Base-by-base conservation (phyloP, 2,329 filamentous ascomycete species). In the Cladosporium colombiae region DNA sequence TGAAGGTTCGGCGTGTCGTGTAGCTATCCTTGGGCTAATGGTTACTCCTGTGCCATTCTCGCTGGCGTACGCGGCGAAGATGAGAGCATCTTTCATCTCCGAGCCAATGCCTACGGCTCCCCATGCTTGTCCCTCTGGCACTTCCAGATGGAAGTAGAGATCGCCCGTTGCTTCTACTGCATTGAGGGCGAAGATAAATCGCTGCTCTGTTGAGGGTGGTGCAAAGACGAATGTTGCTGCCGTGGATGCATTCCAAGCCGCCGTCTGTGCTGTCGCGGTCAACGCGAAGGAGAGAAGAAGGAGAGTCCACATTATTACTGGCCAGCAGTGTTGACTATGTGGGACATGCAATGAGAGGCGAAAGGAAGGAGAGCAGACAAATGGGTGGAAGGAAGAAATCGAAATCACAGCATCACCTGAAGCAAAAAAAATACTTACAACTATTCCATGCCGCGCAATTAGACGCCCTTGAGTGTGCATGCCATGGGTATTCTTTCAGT, bases 21-120 rank as follows among this genome's bases (percentile, higher is more conserved):
- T 72, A n/a, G 74, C 74, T 40, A 77, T 68, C 25, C 79, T 73
- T 1, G 79, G 76, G 62, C 75, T 78, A 4, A 80, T 60, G 0
- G 78, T 80, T 13, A 80, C 70, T 52, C 78, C 77, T 76, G 56
- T 35, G 13, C 64, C 68, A 49, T 70, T 69, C 1, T 69, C 67
- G 55, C 75, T 74, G 0, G 78, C 74, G 69, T 82, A 82, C 66
- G 81, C 76, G 37, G 82, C 70, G 60, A 82, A 75, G 72, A 82
- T 81, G 56, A 82, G 68, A 21, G 78, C 74, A 27, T 77, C 73
- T 66, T 74, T 72, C 80, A 82, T 82, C 50, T 74, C 66, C 16
- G 67, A 68, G 1, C 80, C 80, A 66, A 81, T 76, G 8, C 81
- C 80, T 5, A 81, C 75, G 3, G 74, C 79, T 2, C 79, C 75